Evolutionary conservation across 768 basidiomycete genomes (phyloP).

Genomic region (Multifurca ochricompacta): DNA sequence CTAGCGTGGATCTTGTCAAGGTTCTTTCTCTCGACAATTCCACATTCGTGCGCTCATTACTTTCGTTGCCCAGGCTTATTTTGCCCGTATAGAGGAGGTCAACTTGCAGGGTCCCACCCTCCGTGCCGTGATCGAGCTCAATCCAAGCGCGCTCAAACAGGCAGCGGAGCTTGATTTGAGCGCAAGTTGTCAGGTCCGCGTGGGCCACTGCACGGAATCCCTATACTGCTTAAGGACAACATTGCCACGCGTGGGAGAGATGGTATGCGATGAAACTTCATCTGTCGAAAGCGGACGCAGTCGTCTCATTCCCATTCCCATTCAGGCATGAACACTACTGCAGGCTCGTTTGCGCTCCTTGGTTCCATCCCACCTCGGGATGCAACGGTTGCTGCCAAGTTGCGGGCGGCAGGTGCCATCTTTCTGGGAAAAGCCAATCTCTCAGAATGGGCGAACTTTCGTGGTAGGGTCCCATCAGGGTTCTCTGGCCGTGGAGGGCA

Average conservation of each 20-base stretch:
- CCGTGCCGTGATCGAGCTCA: too few species aligned
- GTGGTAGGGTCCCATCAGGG: conserved; percentile 31
- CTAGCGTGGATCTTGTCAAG: conserved; percentile 36
- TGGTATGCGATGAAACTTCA: too few species aligned
- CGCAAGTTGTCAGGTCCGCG: conserved; percentile 36
- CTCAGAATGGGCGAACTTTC: conserved; percentile 37
- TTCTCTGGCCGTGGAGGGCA: too few species aligned
- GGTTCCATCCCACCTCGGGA: conserved; percentile 31
- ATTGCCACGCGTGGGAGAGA: conserved; percentile 30
- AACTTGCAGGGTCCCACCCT: too few species aligned
- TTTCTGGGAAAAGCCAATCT: conserved; percentile 37
- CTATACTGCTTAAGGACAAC: conserved; percentile 42
- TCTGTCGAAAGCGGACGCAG: too few species aligned
- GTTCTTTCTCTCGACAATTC: conserved; percentile 17
- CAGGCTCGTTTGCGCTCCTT: too few species aligned
- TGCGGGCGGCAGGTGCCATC: conserved; percentile 32
- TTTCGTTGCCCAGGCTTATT: conserved; percentile 29
- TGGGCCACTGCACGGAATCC: conserved; percentile 48
- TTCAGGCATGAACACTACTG: too few species aligned
- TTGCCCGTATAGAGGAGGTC: conserved; percentile 38
- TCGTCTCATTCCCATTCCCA: too few species aligned
- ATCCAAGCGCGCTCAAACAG: conserved; percentile 33
- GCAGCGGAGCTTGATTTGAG: conserved; percentile 46
- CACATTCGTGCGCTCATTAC: background rate
- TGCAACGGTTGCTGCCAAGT: conserved; percentile 27